phyloP scores from a whole-genome alignment of 2,329 filamentous ascomycete genomes.

The Immersiporthe knoxdaviesiana region DNA sequence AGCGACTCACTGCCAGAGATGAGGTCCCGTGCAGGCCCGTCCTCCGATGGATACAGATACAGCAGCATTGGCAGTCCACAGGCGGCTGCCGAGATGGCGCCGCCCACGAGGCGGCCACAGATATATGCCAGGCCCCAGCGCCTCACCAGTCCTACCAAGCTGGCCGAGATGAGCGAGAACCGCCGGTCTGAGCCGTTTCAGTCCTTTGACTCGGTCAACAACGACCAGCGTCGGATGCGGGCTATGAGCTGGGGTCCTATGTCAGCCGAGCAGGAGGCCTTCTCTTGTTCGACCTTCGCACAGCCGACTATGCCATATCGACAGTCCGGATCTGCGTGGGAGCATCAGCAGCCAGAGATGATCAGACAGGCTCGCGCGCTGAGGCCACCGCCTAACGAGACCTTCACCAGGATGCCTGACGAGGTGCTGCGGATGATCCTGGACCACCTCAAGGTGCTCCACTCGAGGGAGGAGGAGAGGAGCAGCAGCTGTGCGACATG shows the following conservation, averaged over 20 bases:
- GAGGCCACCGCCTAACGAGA: slow-evolving; percentile 50
- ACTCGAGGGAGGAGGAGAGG: slow-evolving; percentile 47
- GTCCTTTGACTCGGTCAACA: slow-evolving; percentile 40
- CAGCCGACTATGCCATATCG: slow-evolving; percentile 24
- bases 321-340: slow-evolving; percentile 5
- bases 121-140: slow-evolving; percentile 34
- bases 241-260: slow-evolving; percentile 36
- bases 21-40: not conserved
- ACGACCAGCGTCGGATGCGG: slow-evolving; percentile 32
- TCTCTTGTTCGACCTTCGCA: slow-evolving; percentile 12
- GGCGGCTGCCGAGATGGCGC: not conserved
- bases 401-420: slow-evolving; percentile 59
- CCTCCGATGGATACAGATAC: slow-evolving; percentile 8
- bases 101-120: slow-evolving; percentile 20
- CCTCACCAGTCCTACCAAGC: slow-evolving; percentile 33
- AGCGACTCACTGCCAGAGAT: slow-evolving; percentile 19
- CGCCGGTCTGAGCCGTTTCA: slow-evolving; percentile 38
- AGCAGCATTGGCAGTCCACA: slow-evolving; percentile 10
- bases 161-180: slow-evolving; percentile 6
- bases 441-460: slow-evolving; percentile 54
- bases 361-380: slow-evolving; percentile 39
- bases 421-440: slow-evolving; percentile 63
- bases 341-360: slow-evolving; percentile 22
- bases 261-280: slow-evolving; percentile 34
- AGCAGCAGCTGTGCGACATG: slow-evolving; percentile 64